Conservation (phyloP, 2,329 filamentous ascomycete genomes). For the Clonostachys rosea region DNA sequence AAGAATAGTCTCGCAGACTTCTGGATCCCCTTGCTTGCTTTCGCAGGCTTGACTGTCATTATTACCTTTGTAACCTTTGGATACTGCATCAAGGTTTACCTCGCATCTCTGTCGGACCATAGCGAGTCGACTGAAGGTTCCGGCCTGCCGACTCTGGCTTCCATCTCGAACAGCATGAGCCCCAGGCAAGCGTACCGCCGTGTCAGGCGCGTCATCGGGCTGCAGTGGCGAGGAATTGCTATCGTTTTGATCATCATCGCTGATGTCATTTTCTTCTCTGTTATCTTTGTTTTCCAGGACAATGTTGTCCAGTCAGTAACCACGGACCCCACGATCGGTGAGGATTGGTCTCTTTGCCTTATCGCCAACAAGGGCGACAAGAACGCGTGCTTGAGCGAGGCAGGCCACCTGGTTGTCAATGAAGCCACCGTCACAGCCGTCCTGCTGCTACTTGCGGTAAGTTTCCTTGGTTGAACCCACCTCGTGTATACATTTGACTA, state of each 20-base stretch:
- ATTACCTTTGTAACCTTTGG: constrained; percentile 81
- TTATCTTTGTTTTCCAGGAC: constrained; percentile 87
- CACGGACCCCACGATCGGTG: constrained; percentile 46
- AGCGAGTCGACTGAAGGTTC: constrained; percentile 67
- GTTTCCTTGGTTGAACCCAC: constrained; percentile 18
- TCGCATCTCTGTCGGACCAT: constrained; percentile 75
- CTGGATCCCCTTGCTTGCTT: constrained; percentile 83
- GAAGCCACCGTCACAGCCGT: constrained; percentile 77
- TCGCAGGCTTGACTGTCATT: constrained; percentile 71
- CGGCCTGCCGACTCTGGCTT: constrained; percentile 54
- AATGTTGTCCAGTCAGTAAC: constrained; percentile 59
- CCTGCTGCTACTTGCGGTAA: constrained; percentile 74
- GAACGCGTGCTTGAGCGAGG: constrained; percentile 57
- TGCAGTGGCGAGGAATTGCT: constrained; percentile 91
- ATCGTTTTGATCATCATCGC: constrained; percentile 86
- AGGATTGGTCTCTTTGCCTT: constrained; percentile 72
- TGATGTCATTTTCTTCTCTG: constrained; percentile 90
- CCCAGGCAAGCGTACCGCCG: constrained; percentile 85
- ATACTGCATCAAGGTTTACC: constrained; percentile 94
- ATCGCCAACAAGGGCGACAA: constrained; percentile 48
- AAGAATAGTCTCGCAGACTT: constrained; percentile 76
- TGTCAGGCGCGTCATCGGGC: constrained; percentile 77
- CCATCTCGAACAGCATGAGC: constrained; percentile 44
- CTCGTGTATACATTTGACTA: constrained; percentile 11
- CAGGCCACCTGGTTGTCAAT: constrained; percentile 61